Percentiles rank a stretch among this genome's conserved stretches.
These are phyloP conservation scores for Cordyceps fumosorosea DNA, from an alignment of 2,329 filamentous ascomycete genomes.

Conservation along the genomic window DNA sequence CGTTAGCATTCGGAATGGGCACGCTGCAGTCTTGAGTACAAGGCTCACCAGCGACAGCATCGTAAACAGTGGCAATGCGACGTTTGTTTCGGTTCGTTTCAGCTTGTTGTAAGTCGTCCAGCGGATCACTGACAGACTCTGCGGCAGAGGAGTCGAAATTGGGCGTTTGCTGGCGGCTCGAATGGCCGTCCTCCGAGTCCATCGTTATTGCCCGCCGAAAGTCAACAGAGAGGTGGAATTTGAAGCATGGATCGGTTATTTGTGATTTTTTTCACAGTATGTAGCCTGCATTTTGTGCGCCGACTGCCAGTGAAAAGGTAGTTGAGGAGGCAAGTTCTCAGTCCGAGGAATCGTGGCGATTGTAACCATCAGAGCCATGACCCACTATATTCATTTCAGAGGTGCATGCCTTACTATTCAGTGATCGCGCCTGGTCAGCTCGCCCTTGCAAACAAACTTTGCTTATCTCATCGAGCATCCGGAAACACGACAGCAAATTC, in stretches of 20 bases:
- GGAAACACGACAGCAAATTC: background rate
- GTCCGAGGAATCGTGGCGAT: background rate
- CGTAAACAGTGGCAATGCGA: constrained; percentile 54
- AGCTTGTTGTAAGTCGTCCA: constrained; percentile 16
- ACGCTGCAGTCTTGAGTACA: background rate
- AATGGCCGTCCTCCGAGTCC: background rate
- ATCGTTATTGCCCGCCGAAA: background rate
- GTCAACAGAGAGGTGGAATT: no score
- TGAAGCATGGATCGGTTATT: background rate
- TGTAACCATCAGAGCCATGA: background rate
- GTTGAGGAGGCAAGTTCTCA: background rate
- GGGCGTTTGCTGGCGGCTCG: background rate
- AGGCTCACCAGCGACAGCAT: constrained; percentile 62
- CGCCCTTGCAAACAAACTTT: background rate
- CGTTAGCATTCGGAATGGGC: background rate
- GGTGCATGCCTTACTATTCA: background rate
- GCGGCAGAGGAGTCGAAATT: constrained; percentile 1
- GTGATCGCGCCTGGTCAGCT: background rate
- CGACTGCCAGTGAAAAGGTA: background rate
- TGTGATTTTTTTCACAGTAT: background rate
- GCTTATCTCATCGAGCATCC: background rate
- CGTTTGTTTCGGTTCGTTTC: constrained; percentile 20
- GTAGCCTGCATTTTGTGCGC: background rate
- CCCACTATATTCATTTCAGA: background rate
- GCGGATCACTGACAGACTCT: background rate